Conservation (phyloP, 306 rosid species). For the Trifolium subterraneum region DNA sequence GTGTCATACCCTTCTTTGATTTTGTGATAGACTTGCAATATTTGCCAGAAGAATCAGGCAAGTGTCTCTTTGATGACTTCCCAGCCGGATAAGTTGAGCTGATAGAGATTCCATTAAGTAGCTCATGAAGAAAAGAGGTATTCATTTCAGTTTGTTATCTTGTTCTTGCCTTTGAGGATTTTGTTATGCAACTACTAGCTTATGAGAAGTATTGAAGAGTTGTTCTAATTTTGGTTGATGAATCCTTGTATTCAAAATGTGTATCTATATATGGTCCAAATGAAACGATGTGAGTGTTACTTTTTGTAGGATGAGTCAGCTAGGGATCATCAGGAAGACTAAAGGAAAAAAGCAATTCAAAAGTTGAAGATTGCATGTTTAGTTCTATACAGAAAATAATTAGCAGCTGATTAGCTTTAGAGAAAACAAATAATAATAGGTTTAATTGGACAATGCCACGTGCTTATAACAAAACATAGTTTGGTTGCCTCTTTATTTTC, state of each 20-base stretch:
- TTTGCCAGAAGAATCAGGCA: slow-evolving; percentile 52
- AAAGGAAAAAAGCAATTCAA: slow-evolving; percentile 32
- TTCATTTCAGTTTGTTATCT: slow-evolving; percentile 41
- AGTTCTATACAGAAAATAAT: slow-evolving; percentile 40
- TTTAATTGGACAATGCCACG: background rate
- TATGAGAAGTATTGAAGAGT: too few species aligned
- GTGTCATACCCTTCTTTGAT: slow-evolving; percentile 48
- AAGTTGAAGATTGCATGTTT: slow-evolving; percentile 50
- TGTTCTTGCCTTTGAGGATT: too few species aligned
- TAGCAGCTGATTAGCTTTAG: background rate
- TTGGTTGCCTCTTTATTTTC: background rate
- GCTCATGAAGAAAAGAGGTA: slow-evolving; percentile 55
- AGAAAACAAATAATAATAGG: background rate
- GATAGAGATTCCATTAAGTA: slow-evolving; percentile 44
- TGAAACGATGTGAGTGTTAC: slow-evolving; percentile 40
- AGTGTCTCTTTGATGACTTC: slow-evolving; percentile 44
- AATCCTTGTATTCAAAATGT: slow-evolving; percentile 21
- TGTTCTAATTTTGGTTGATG: slow-evolving; percentile 36
- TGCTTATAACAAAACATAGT: background rate
- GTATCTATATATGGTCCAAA: slow-evolving; percentile 34
- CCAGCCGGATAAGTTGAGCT: slow-evolving; percentile 36
- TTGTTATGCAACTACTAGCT: too few species aligned
- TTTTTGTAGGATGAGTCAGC: slow-evolving; percentile 56
- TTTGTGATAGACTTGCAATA: slow-evolving; percentile 42
- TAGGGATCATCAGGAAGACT: slow-evolving; percentile 51